These are phyloP conservation scores for Copromyces sp. DNA, from an alignment of 495 filamentous ascomycete species.

Conservation along the genomic window DNA sequence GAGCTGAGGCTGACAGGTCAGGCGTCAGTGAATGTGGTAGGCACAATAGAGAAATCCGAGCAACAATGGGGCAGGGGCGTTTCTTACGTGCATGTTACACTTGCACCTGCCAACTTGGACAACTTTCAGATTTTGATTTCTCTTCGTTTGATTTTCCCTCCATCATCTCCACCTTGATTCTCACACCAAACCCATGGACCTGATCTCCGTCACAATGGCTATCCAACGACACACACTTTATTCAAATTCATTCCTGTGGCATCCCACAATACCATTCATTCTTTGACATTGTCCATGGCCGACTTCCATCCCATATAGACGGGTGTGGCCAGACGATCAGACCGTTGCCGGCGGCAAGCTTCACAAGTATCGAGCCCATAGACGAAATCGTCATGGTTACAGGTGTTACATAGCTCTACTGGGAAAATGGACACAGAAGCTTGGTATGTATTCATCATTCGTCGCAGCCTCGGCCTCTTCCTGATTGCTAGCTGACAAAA, in stretches of 20 bases:
- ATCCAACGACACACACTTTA: neutral
- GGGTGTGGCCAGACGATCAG: neutral
- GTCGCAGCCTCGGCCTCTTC: neutral
- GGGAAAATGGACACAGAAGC: neutral
- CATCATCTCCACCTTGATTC: neutral
- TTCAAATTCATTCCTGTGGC: neutral
- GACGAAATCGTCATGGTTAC: neutral
- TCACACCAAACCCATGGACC: neutral
- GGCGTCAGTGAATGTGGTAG: neutral
- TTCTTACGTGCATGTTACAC: neutral
- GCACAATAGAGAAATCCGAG: neutral
- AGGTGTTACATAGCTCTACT: neutral
- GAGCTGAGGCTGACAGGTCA: neutral
- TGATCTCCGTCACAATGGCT: neutral
- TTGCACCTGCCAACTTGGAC: neutral
- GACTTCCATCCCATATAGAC: neutral
- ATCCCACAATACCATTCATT: neutral
- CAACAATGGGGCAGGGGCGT: neutral
- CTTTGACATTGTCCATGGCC: neutral
- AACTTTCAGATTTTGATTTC: neutral
- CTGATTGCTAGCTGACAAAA: neutral
- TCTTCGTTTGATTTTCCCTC: neutral
- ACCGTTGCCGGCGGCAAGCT: neutral
- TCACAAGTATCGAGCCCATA: neutral
- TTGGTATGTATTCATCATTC: neutral